These are phyloP conservation scores for Kwoniella sp. DNA, from an alignment of 768 basidiomycete genomes.

Conservation along the genomic window DNA sequence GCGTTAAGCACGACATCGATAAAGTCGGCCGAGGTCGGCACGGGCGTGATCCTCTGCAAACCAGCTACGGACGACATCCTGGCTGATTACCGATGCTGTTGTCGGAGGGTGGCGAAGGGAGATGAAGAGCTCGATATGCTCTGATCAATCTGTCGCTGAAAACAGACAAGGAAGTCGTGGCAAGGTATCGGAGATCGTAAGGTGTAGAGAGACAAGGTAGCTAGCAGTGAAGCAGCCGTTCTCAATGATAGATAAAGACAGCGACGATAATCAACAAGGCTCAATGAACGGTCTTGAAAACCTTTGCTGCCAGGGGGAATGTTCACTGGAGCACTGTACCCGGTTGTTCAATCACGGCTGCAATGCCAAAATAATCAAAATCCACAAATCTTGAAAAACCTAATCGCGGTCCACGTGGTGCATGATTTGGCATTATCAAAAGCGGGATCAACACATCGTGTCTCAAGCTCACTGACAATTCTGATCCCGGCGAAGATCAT, in stretches of 20 bases:
- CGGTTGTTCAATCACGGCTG: too few relatives aligned
- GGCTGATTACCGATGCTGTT: constrained; percentile 4
- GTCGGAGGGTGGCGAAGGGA: constrained; percentile 6
- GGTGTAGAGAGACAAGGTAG: background rate
- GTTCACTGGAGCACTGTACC: too few relatives aligned
- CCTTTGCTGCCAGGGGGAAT: background rate
- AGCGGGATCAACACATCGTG: too few relatives aligned
- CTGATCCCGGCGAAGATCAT: background rate
- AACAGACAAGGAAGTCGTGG: background rate
- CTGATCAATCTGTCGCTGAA: background rate
- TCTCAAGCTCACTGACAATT: too few relatives aligned
- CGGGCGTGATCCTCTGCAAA: constrained; percentile 96
- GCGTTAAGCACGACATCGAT: constrained; percentile 59
- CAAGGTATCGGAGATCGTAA: background rate
- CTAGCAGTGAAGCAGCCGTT: constrained; percentile 1
- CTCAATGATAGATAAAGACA: background rate
- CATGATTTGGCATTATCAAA: background rate
- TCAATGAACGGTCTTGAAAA: background rate
- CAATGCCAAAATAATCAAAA: too few relatives aligned
- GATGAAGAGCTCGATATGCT: background rate
- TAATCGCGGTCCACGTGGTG: background rate
- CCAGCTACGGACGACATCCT: constrained; percentile 59
- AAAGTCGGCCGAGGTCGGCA: constrained; percentile 93
- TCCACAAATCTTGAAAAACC: constrained; percentile 1
- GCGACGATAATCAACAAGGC: background rate